phyloP scores from a whole-genome alignment of 2,329 filamentous ascomycete genomes.

The Coniochaeta prunicola region DNA sequence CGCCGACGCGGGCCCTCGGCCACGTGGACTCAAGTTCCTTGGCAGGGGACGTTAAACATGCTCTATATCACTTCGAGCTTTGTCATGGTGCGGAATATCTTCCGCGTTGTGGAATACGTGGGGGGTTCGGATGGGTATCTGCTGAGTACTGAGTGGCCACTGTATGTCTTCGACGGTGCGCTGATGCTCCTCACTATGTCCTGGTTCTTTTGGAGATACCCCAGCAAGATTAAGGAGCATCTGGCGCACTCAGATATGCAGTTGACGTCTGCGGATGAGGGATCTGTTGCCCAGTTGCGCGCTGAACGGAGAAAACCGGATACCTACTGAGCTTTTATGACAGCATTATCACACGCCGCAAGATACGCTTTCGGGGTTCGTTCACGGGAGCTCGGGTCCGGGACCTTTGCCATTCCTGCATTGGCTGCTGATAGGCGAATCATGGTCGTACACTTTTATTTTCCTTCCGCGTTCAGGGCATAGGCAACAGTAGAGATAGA shows the following conservation, averaged over 20 bases:
- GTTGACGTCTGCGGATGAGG: neutral
- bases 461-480: too few relatives aligned
- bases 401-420: too few relatives aligned
- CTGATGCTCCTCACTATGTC: conserved; percentile 16
- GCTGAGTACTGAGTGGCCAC: conserved; percentile 18
- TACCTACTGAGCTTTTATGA: neutral
- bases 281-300: neutral
- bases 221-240: neutral
- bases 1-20: conserved; percentile 7
- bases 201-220: conserved; percentile 10
- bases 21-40: conserved; percentile 13
- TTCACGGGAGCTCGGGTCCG: too few relatives aligned
- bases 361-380: too few relatives aligned
- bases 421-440: too few relatives aligned
- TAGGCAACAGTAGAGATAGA: too few relatives aligned
- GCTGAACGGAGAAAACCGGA: neutral
- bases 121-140: conserved; percentile 20
- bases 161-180: conserved; percentile 24
- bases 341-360: neutral
- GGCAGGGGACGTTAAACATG: conserved; percentile 15
- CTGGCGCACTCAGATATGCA: neutral
- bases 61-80: conserved; percentile 15
- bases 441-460: too few relatives aligned
- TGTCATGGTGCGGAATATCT: conserved; percentile 29
- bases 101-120: conserved; percentile 30